Evolutionary conservation across 306 rosid species (phyloP).

Genomic region (Trichosanthes truncata): DNA sequence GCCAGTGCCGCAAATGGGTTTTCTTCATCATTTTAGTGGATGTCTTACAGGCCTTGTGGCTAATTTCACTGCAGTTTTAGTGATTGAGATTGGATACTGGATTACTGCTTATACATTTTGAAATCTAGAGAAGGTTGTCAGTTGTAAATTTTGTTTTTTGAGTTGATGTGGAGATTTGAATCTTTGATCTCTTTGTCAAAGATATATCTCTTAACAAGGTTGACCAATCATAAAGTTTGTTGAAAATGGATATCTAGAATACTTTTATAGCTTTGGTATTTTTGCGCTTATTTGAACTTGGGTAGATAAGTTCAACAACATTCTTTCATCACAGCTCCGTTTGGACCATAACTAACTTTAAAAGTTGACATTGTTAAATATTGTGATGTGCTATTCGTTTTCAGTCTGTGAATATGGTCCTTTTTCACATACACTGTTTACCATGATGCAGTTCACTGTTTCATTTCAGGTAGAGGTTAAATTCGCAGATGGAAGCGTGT

Average conservation of each 20-base stretch:
- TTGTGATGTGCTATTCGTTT: background rate
- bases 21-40: background rate
- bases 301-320: background rate
- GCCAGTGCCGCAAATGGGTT: background rate
- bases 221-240: background rate
- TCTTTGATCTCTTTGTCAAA: no score
- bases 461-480: conserved; percentile 56
- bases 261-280: background rate
- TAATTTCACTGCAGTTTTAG: background rate
- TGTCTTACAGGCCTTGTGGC: background rate
- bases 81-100: background rate
- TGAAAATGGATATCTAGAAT: background rate
- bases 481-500: conserved; percentile 46
- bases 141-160: no score
- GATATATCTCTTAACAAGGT: no score
- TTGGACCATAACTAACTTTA: background rate
- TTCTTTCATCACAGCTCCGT: background rate
- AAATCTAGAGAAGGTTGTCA: background rate
- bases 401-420: background rate
- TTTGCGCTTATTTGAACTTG: background rate
- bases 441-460: background rate
- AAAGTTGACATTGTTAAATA: background rate
- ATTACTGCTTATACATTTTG: background rate
- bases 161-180: background rate
- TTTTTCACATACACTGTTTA: background rate